phyloP scores from a whole-genome alignment of 805 yeast species.

The Nakazawaea ishiwadae region DNA sequence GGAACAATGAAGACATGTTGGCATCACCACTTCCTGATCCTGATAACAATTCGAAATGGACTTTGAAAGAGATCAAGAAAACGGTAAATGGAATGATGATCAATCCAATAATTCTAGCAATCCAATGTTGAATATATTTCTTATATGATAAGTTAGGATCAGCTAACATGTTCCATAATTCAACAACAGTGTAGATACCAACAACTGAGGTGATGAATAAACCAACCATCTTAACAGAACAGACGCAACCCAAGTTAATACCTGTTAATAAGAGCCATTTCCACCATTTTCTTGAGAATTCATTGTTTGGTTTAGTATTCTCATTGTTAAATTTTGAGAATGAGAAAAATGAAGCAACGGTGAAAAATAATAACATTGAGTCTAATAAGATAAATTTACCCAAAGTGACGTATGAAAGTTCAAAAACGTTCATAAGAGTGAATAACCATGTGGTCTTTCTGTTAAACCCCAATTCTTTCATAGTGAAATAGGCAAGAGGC shows the following conservation, averaged over 20 bases:
- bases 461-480: slow-evolving; percentile 69
- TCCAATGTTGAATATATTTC: slow-evolving; percentile 58
- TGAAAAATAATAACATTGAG: slow-evolving; percentile 85
- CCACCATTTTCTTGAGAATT: slow-evolving; percentile 85
- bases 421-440: slow-evolving; percentile 75
- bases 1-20: slow-evolving; percentile 84
- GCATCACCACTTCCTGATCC: slow-evolving; percentile 88
- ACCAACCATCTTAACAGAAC: slow-evolving; percentile 97
- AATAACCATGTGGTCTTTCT: slow-evolving; percentile 72
- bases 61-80: slow-evolving; percentile 62
- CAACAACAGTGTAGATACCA: slow-evolving; percentile 85
- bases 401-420: slow-evolving; percentile 77
- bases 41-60: slow-evolving; percentile 69
- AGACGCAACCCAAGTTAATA: slow-evolving; percentile 79
- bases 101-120: slow-evolving; percentile 57
- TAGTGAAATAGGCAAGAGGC: slow-evolving; percentile 82
- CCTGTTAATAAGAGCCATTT: slow-evolving; percentile 87
- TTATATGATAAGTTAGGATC: slow-evolving; percentile 50
- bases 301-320: slow-evolving; percentile 37
- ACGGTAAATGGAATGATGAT: slow-evolving; percentile 60
- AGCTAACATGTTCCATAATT: slow-evolving; percentile 81
- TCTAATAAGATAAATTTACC: slow-evolving; percentile 89
- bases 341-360: slow-evolving; percentile 74
- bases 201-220: slow-evolving; percentile 81
- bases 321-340: slow-evolving; percentile 68